Evolutionary conservation across 495 filamentous ascomycete species (phyloP), one percentile per base, ranked within the genome.

Genomic region (Mycothermus thermophilus): DNA sequence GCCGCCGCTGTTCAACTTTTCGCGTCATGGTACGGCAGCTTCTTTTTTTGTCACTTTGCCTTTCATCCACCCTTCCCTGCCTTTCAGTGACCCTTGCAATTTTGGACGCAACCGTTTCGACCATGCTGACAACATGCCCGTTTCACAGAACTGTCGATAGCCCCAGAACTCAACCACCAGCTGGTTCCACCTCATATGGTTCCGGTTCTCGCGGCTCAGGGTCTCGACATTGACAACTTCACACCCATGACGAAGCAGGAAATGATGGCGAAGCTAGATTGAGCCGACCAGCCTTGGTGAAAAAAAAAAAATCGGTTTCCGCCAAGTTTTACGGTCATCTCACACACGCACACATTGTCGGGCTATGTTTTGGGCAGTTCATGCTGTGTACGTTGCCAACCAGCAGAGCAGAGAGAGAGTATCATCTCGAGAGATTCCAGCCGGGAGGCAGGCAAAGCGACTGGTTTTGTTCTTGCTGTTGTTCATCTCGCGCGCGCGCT

Each of bases 201-300:
- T 38, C 62, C 82, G 16, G 69, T 72, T 38, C 68, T 97, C 32
- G 71, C 74, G 30, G 68, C 72, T 23, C 77, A 75, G 27, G 86
- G 86, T 22, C 71, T 97, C 41, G 87, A 95, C 58, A 82, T 93
- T 54, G 81, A 96, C 56, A 88, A 87, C 54, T 86, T 97, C 54
- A 80, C 72, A 43, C 90, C 90, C 10, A 71, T 96, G 62, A 58
- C 78, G 32, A 90, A 84, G 64, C 77, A 86, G 40, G 84, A 96
- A 51, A 97, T 97, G 90, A 80, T 93, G 72, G 90, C 90, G 27
- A 84, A 85, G 56, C 70, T 97, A 60, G 90, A 97, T 63, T 97
- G 84, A 92, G 38, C 26, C 26, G 30, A 11, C 27, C 7, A 15
- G 37, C 9, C 19, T 35, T 30, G 33, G 38, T 30, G 27, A 41